Evolutionary conservation across 345 rosid species (phyloP), one percentile per base, ranked within the genome.

Genomic region (Fremontodendron californicum): DNA sequence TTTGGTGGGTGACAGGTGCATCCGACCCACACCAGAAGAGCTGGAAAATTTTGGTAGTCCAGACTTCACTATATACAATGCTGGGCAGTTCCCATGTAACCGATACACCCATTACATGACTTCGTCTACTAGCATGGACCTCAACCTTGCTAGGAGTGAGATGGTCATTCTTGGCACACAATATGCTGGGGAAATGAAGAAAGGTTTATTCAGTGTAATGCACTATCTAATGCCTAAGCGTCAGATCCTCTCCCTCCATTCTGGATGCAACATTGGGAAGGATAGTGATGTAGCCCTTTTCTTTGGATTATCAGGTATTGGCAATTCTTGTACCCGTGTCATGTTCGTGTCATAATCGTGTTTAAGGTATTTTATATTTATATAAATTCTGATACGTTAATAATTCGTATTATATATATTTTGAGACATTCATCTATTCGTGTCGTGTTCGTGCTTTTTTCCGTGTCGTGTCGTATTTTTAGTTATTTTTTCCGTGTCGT

Each of bases 201-300:
- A 94, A 82, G 98, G 98, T 75, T 90, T 94, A 52, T 94, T 94
- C 89, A 77, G 97, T 82, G 96, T 94, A 45, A 93, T 94, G 97
- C 97, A 94, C 82, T 93, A 92, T 90, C 95, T 94, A 85, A 94
- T 94, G 98, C 98, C 97, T 82, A 93, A 88, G 88, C 97, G 95
- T 77, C 90, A 84, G 16, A 91, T 94, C 77, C 95, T 94, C 78
- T 92, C 98, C 73, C 88, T 94, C 49, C 98, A 94, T 71, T 94
- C 98, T 77, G 98, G 98, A 27, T 93, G 95, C 94, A 94, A 94
- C 84, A 88, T 94, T 93, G 98, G 97, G 51, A 93, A 94, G 87
- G 90, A 84, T 77, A 97, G 98, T 80, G 97, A 94, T 73, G 98
- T 94, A 80, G 98, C 97, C 77, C 97, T 94, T 92, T 94, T 94